A percentile compares a stretch with the other conserved stretches of the same genome.
Conservation (phyloP, 352 stramenopile species). For the Pythium insidiosum region DNA sequence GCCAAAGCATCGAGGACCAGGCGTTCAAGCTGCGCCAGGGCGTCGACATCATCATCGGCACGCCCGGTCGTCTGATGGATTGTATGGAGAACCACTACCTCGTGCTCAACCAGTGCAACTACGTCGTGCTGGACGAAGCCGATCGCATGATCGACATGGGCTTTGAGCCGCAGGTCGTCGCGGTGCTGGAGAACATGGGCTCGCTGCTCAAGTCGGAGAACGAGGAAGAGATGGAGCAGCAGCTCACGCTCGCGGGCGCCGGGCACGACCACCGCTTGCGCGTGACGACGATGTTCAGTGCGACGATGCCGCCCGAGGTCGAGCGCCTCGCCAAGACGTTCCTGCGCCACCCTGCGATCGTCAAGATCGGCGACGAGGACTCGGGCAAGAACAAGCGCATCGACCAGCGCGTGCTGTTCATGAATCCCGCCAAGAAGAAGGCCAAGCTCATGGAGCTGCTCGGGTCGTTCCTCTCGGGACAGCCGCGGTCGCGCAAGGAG, state of each 20-base stretch:
- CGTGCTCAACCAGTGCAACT: conserved; percentile 99
- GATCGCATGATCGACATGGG: conserved; percentile 98
- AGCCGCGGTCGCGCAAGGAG: conserved; percentile 60
- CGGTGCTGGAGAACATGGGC: conserved; percentile 96
- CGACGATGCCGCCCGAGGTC: conserved; percentile 97
- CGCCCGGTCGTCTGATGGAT: conserved; percentile 97
- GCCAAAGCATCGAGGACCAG: conserved; percentile 95
- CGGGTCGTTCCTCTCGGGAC: conserved; percentile 69
- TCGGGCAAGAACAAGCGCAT: conserved; percentile 98
- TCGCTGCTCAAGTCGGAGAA: conserved; percentile 95
- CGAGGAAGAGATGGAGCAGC: conserved; percentile 93
- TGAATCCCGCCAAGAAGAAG: conserved; percentile 90
- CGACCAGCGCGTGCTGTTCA: conserved; percentile 93
- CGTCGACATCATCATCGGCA: conserved; percentile 98
- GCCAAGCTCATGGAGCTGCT: conserved; percentile 80
- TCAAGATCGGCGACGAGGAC: conserved; percentile 97
- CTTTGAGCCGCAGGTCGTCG: conserved; percentile 95
- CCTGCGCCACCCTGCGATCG: conserved; percentile 93
- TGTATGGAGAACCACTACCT: conserved; percentile 97
- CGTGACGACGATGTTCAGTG: conserved; percentile 97
- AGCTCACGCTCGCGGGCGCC: conserved; percentile 62
- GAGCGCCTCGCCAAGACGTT: conserved; percentile 97
- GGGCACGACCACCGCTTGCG: conserved; percentile 66
- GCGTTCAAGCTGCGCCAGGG: conserved; percentile 93
- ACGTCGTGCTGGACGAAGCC: conserved; percentile 98